Base-by-base conservation (phyloP, 1,284 basidiomycete genomes). In the Trichosporon ovoides region DNA sequence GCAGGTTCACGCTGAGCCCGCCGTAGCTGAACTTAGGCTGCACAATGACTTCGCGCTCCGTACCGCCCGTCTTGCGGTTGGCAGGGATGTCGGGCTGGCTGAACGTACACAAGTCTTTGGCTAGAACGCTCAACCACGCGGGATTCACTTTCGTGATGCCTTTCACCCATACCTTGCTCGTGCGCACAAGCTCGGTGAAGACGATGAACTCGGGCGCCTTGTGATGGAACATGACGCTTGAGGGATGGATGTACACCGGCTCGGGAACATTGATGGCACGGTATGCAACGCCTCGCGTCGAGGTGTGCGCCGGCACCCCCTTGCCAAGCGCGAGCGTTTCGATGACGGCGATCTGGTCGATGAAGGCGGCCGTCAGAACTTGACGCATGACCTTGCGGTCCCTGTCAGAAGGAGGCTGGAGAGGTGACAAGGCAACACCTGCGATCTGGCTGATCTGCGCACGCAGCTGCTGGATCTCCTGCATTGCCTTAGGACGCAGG, bases 401-500 rank as follows among this genome's bases (percentile, higher is more conserved):
- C 82, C 86, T 81, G 7, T 82, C 75, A 6, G 81, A 82, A 0
- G 63, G 63, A 5, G 63, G 63, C 18, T 52, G 49, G 35, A 62
- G 53, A 11, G 38, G 86, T 82, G 66, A 89, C 89, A 68, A 87
- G 85, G 22, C 82, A 78, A 62, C 51, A 56, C 83, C 81, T 1
- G 93, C 88, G 54, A 96, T 93, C 65, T 81, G 85, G 67, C 84
- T 89, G 59, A 97, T 88, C 70, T 97, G 96, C 0, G 85, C 82
- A 38, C 94, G 85, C n/a, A 99, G 82, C 75, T 98, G 98, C 76
- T 95, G 94, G 40, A 98, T 96, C 79, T 99, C 96, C 77, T 97
- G 90, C 94, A 99, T 98, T 0, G 93, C 91, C 83, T 98, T 98
- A 1, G 83, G 83, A 57, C 93, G 81, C n/a, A 98, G 85, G 69